Evolutionary conservation across 768 basidiomycete genomes (phyloP), one percentile per base, ranked within the genome.

Genomic region (Boletus rubroflammeus): DNA sequence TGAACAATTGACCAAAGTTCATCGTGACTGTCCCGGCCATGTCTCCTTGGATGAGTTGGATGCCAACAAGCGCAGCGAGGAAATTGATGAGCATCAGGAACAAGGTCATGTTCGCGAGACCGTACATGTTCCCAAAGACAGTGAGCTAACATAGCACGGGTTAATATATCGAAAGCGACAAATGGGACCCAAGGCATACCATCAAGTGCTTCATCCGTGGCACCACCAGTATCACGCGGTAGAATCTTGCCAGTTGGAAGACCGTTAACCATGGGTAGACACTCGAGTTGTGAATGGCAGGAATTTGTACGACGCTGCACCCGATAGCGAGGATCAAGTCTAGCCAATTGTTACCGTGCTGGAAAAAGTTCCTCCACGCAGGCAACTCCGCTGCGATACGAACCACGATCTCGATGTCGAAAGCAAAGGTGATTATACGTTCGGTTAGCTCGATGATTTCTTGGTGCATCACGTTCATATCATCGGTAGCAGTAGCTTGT

Each of bases 91-190:
- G 71, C 56, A 98, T 71, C 21, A 98, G 79, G 75, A 98, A 98
- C 31, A 95, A 68, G 7, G 88, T 80, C 92, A 97, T 95, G 77
- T 98, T 98, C 28, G 79, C 76, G 19, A 98, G 76, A 71, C 92
- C 94, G 55, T 87, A 86, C 78, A 97, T 83, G 66, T 93, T 94
- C 10, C 95, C 93, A 61, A 96, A 93, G 2, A 97, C 89, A 1
- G 88, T 86, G 17, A 90, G 76, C 93, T 94, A 58, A 0, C 17
- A 39, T 49, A 14, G 14, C 36, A 50, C 29, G 6, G 15, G 23
- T 62, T 15, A 45, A 58, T n/a, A 49, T 25, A 51, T 47, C 62
- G 32, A 45, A 23, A 25, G 21, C 6, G 45, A 21, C 26, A 44
- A n/a, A 53, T 46, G 14, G n/a, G 36, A 35, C 23, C 36, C 39